These are phyloP conservation scores for Alternaria sp. DNA, from an alignment of 2,329 filamentous ascomycete genomes.

Conservation along the genomic window DNA sequence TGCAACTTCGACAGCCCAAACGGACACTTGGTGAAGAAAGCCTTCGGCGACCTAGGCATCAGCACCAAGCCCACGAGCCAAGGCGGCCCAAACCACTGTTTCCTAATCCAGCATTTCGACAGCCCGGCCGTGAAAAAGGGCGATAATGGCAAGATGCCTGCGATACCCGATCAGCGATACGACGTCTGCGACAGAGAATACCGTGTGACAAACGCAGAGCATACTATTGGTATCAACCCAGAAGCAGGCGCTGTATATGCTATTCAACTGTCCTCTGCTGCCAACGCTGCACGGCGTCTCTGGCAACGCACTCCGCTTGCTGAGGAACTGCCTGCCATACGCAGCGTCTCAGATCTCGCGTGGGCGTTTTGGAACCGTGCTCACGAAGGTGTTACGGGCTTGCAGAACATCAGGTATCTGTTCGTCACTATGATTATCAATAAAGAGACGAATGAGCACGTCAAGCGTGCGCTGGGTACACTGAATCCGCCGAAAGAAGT, in stretches of 20 bases:
- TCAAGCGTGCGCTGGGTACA: slow-evolving; percentile 19
- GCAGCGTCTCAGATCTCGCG: slow-evolving; percentile 28
- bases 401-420: slow-evolving; percentile 31
- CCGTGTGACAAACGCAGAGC: slow-evolving; percentile 19
- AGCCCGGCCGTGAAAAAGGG: slow-evolving; percentile 15
- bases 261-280: slow-evolving; percentile 13
- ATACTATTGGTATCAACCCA: slow-evolving; percentile 24
- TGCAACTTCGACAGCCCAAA: slow-evolving; percentile 18
- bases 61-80: slow-evolving; percentile 16
- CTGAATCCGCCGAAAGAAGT: slow-evolving; percentile 14
- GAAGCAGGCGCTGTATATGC: slow-evolving; percentile 21
- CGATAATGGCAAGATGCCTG: slow-evolving; percentile 7
- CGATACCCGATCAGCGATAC: slow-evolving; percentile 23
- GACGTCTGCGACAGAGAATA: slow-evolving; percentile 26
- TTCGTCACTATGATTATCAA: slow-evolving; percentile 26
- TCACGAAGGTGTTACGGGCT: neutral
- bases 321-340: slow-evolving; percentile 29
- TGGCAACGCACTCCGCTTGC: slow-evolving; percentile 16
- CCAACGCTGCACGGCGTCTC: slow-evolving; percentile 18
- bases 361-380: slow-evolving; percentile 34
- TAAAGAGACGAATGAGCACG: slow-evolving; percentile 23
- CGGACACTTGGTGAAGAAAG: slow-evolving; percentile 16
- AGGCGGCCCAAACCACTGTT: slow-evolving; percentile 28
- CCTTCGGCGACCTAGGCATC: slow-evolving; percentile 18
- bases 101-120: slow-evolving; percentile 25